Evolutionary conservation across 257 asterid genomes (phyloP).

Genomic region (Solanum chiquidenum): DNA sequence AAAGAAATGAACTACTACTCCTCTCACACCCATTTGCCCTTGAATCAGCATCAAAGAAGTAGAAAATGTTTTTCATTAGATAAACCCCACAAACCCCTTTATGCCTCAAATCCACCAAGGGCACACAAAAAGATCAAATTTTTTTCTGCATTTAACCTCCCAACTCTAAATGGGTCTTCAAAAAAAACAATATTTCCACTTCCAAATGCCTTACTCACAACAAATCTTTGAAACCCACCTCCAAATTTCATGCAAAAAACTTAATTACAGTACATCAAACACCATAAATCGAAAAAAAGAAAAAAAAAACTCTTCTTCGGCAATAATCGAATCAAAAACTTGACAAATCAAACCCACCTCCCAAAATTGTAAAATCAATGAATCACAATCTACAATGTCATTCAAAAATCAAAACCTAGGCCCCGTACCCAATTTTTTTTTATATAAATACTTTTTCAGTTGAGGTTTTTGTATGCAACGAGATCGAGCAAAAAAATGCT

Average conservation of each 20-base stretch:
- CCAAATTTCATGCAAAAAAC: conserved; percentile 7
- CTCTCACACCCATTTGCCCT: conserved; percentile 28
- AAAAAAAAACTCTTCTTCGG: neutral
- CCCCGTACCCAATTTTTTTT: neutral
- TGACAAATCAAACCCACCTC: neutral
- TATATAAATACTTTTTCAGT: neutral
- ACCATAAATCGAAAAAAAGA: neutral
- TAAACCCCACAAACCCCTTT: conserved; percentile 12
- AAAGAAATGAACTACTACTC: conserved; percentile 23
- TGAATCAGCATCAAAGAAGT: conserved; percentile 33
- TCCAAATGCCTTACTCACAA: conserved; percentile 6
- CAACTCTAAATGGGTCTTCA: neutral
- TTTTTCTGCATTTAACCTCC: conserved; percentile 18
- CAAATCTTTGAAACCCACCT: conserved; percentile 12
- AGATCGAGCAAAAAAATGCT: conserved; percentile 33
- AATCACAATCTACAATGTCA: conserved; percentile 4
- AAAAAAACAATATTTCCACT: neutral
- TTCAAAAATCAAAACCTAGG: neutral
- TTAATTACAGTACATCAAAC: neutral
- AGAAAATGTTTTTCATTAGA: conserved; percentile 26
- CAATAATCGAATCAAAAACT: neutral
- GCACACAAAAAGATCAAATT: conserved; percentile 12
- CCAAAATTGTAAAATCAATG: neutral
- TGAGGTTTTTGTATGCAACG: conserved; percentile 13
- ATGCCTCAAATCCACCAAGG: conserved; percentile 12